Evolutionary conservation across 106 monocot species (phyloP), one percentile per base, ranked within the genome.

Genomic region (Platanthera guangdongensis): DNA sequence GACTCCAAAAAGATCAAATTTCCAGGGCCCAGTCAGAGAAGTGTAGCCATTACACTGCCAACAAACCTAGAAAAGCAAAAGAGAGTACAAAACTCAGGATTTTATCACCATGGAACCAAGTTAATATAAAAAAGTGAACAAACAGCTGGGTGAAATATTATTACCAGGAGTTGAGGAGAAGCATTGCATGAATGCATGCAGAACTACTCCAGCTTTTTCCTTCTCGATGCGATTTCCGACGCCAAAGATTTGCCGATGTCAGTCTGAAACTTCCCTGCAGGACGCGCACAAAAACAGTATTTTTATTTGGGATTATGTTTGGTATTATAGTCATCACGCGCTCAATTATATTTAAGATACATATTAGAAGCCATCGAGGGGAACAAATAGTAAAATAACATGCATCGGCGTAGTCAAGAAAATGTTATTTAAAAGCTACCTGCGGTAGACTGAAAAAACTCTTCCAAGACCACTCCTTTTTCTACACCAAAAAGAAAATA

Each of bases 391-490:
- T n/a, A 16, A 18, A 72, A 72, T 50, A 50, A 2, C 71, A 71
- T 46, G 47, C 22, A 48, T 18, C 6, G 8, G 11, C 13, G 18
- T 0, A 72, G 18, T 51, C 22, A 51, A 72, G 16, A 72, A 19
- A 21, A 10, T 22, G 51, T 18, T 18, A 21, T 50, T 21, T 6
- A 80, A 75, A 13, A 18, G 19, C 68, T 88, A 91, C 96, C 96
- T 86, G 91, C 86, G 81, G 96, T 97, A 52, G 96, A 97, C 79
- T 86, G 74, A 78, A 93, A 97, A 86, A 97, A 97, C 49, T 97
- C 96, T 16, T 97, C 87, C 81, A 97, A 83, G 71, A 89, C 81
- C 6, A 76, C 80, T 48, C 86, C 93, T 82, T 97, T 93, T 64
- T 97, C 96, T 97, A 89, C 79, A 90, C 7, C 50, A 84, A 74